Evolutionary conservation across 2,329 filamentous ascomycete species (phyloP).

Genomic region (Grosmannia penicillata): DNA sequence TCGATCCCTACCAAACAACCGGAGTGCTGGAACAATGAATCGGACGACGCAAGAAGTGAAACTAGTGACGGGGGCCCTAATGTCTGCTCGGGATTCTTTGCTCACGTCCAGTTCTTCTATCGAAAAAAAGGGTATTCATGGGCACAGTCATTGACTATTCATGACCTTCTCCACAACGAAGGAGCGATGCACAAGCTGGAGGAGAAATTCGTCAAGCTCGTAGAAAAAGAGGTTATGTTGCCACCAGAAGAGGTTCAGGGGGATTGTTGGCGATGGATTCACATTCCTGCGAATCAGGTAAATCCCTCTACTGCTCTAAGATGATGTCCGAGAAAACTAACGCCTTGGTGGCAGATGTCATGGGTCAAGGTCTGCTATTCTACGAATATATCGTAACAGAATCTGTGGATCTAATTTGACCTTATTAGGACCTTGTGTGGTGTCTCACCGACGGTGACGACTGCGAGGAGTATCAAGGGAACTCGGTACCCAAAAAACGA

Average conservation of each 20-base stretch:
- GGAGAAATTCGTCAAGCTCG: not conserved
- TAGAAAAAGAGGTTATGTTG: not conserved
- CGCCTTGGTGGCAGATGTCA: not conserved
- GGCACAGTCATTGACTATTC: too few relatives aligned
- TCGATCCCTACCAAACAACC: too few relatives aligned
- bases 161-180: too few relatives aligned
- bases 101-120: too few relatives aligned
- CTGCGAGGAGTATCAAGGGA: not conserved
- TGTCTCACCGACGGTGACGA: not conserved
- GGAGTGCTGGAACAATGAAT: too few relatives aligned
- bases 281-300: constrained; percentile 1
- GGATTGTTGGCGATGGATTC: constrained; percentile 1
- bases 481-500: not conserved
- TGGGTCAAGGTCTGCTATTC: not conserved
- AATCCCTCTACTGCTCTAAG: not conserved
- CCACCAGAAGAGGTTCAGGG: not conserved
- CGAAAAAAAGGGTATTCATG: too few relatives aligned
- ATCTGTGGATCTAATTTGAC: not conserved
- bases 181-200: too few relatives aligned
- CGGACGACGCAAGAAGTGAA: too few relatives aligned
- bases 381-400: not conserved
- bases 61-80: too few relatives aligned
- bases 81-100: too few relatives aligned
- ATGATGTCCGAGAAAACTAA: not conserved
- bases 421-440: not conserved